A percentile compares a stretch with the other conserved stretches of the same genome.
phyloP scores from a whole-genome alignment of 139 green algal species.

The Chlamydomonas sp. region DNA sequence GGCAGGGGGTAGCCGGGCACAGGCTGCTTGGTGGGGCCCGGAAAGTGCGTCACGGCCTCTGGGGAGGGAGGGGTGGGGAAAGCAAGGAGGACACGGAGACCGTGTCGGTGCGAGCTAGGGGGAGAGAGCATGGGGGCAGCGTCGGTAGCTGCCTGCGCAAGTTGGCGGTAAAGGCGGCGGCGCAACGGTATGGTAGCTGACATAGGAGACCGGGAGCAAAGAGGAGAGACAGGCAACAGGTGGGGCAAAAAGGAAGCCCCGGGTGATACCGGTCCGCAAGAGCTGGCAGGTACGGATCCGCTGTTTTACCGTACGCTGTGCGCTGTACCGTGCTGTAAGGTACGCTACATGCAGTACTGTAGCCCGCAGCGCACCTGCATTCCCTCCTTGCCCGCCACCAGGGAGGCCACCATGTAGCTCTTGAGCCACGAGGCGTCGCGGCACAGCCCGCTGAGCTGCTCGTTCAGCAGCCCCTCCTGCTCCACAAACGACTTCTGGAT shows the following conservation, averaged over 20 bases:
- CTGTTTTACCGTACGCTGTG: too few species aligned
- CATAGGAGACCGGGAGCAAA: background rate
- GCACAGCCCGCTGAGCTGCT: slow-evolving; percentile 64
- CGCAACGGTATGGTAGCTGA: background rate
- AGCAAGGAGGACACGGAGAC: too few species aligned
- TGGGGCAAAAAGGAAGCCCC: background rate
- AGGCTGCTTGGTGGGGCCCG: slow-evolving; percentile 60
- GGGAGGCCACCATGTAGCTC: slow-evolving; percentile 52
- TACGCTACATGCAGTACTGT: too few species aligned
- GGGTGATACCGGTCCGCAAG: background rate
- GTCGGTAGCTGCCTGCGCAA: too few species aligned
- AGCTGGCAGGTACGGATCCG: too few species aligned
- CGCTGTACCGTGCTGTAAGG: too few species aligned
- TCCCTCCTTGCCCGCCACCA: slow-evolving; percentile 61
- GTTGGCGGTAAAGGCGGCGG: background rate
- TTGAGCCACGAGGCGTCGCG: slow-evolving; percentile 65
- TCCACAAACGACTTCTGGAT: slow-evolving; percentile 37
- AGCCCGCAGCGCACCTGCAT: slow-evolving; percentile 47
- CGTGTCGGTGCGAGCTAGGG: too few species aligned
- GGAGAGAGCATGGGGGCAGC: background rate
- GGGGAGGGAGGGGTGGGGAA: background rate
- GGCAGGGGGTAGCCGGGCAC: slow-evolving; percentile 41
- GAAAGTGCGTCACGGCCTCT: slow-evolving; percentile 37
- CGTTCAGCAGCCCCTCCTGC: slow-evolving; percentile 49
- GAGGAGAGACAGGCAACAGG: background rate